phyloP scores from a whole-genome alignment of 345 rosid genomes.

The Boechera stricta region DNA sequence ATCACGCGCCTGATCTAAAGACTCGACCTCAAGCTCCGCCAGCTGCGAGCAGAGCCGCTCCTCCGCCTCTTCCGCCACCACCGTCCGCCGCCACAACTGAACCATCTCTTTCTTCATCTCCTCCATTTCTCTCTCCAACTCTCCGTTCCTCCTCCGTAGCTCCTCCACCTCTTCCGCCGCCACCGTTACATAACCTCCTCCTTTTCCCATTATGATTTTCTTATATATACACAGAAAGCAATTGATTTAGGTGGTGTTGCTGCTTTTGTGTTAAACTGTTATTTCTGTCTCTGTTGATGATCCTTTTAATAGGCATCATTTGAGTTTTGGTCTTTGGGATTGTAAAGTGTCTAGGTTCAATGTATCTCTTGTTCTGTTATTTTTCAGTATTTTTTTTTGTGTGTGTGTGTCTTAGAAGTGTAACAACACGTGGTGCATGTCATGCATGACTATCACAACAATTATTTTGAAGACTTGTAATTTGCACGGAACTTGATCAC shows the following conservation, averaged over 20 bases:
- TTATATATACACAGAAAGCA: no score
- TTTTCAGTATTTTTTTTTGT: neutral
- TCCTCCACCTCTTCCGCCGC: slow-evolving; percentile 31
- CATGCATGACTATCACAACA: neutral
- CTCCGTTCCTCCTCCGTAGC: slow-evolving; percentile 61
- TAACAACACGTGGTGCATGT: slow-evolving; percentile 22
- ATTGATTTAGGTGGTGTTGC: neutral
- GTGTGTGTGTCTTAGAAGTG: neutral
- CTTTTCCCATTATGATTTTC: neutral
- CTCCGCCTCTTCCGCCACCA: slow-evolving; percentile 84
- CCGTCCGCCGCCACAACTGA: slow-evolving; percentile 53
- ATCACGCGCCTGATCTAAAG: slow-evolving; percentile 67
- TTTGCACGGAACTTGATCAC: neutral
- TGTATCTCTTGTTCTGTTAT: slow-evolving; percentile 48
- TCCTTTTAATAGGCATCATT: slow-evolving; percentile 36
- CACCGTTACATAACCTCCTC: slow-evolving; percentile 28
- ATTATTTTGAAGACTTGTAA: neutral
- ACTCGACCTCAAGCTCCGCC: slow-evolving; percentile 88
- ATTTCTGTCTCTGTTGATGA: neutral
- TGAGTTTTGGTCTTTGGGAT: slow-evolving; percentile 22
- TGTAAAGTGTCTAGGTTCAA: slow-evolving; percentile 67
- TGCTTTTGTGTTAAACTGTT: neutral
- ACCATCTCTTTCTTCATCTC: slow-evolving; percentile 39
- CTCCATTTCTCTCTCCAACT: slow-evolving; percentile 53
- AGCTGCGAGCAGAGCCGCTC: slow-evolving; percentile 81